Base-by-base conservation (phyloP, 2,329 filamentous ascomycete species). In the Erysiphe neolycopersici region DNA sequence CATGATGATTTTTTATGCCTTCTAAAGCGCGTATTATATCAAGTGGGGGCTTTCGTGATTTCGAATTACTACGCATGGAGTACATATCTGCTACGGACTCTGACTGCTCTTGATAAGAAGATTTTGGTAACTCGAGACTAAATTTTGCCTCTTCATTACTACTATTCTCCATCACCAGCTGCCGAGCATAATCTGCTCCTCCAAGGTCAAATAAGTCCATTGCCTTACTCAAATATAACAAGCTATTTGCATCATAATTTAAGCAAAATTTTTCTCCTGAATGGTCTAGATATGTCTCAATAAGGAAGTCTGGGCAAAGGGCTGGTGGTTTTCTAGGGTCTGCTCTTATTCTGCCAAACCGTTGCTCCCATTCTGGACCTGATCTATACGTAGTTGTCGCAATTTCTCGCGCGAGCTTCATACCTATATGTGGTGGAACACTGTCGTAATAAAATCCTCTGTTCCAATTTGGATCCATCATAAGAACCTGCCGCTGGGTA, bases 381-480 rank as follows among this genome's bases (percentile, higher is more conserved):
- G 82, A 92, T 47, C 89, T 75, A 60, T 98, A 98, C 2, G 89
- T 98, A 40, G 98, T 85, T 0, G 89, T 98, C 14, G 89, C 89
- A 53, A 98, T 98, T 61, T 98, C 82, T 46, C 89, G 76, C 0
- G 89, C 87, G 6, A 98, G 76, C 62, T 98, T 98, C 87, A 98
- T 95, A 42, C 89, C 89, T 0, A 80, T 76, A 56, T 98, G 89
- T 0, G 89, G 89, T 2, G 89, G 89, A 6, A 98, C 74, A 37
- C 67, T 64, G 54, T 76, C 78, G 57, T 93, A 92, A 65, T 95
- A 95, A 62, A 87, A 92, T 1, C 89, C 89, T 32, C 89, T 74
- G 51, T 82, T 81, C 89, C 89, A 98, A 55, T 92, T 84, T 2
- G 85, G 84, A 54, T 98, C 89, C 79, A 94, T 94, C 85, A 98